phyloP scores from a whole-genome alignment of 768 basidiomycete genomes.

The Cystofilobasidium bisporidii region DNA sequence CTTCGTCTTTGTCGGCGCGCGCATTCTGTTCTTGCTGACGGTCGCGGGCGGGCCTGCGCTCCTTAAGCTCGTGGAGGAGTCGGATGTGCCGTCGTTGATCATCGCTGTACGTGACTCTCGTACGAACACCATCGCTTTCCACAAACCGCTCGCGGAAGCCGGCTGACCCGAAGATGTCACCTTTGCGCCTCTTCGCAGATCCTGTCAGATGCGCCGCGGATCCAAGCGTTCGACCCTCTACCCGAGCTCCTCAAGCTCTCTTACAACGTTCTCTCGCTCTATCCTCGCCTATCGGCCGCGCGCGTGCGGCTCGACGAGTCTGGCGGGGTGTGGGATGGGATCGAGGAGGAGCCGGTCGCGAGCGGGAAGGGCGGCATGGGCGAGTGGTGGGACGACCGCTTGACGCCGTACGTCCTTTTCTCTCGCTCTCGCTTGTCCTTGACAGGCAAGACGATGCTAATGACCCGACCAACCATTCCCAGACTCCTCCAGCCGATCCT shows the following conservation, averaged over 20 bases:
- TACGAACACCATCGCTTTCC: too few species aligned
- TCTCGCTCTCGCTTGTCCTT: not conserved
- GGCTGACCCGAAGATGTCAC: too few species aligned
- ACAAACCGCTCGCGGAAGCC: too few species aligned
- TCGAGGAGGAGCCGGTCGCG: constrained; percentile 29
- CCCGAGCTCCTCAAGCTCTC: constrained; percentile 73
- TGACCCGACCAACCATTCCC: constrained; percentile 41
- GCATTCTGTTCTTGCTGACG: constrained; percentile 32
- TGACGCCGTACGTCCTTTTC: constrained; percentile 67
- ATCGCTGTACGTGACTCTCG: not conserved
- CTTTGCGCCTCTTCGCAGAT: too few species aligned
- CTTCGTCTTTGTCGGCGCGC: constrained; percentile 19
- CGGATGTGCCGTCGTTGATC: not conserved
- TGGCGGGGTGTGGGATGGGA: constrained; percentile 31
- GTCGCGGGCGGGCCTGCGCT: not conserved
- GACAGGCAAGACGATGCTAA: not conserved
- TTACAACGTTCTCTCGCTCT: constrained; percentile 71
- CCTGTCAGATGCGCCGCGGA: constrained; percentile 40
- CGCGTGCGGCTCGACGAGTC: constrained; percentile 17
- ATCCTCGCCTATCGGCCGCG: constrained; percentile 48
- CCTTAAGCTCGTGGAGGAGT: not conserved
- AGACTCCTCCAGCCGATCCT: constrained; percentile 64
- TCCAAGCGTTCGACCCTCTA: constrained; percentile 58
- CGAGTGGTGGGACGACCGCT: constrained; percentile 62
- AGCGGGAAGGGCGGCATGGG: constrained; percentile 43